Percentiles rank a stretch among this genome's conserved stretches.
Conservation (phyloP, 805 yeast genomes). For the Metschnikowia anglica region DNA sequence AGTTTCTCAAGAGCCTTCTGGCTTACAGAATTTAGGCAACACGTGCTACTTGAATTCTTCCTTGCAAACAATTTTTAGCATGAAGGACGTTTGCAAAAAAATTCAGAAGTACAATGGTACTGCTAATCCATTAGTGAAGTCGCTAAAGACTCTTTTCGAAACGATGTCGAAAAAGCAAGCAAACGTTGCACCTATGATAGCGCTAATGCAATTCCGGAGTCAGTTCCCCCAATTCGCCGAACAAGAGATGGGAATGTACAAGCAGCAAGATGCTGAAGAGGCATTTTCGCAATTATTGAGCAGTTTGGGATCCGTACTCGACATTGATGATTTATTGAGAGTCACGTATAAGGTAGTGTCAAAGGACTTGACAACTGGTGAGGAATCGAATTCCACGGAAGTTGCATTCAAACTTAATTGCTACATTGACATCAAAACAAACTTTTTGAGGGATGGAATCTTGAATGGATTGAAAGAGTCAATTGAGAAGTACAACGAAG, state of each 20-base stretch:
- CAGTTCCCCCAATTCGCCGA: slow-evolving; percentile 89
- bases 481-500: slow-evolving; percentile 73
- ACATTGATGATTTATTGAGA: slow-evolving; percentile 58
- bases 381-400: slow-evolving; percentile 31
- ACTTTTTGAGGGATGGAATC: slow-evolving; percentile 85
- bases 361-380: slow-evolving; percentile 54
- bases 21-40: slow-evolving; percentile 69
- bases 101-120: slow-evolving; percentile 15
- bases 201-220: slow-evolving; percentile 64
- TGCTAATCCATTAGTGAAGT: slow-evolving; percentile 24
- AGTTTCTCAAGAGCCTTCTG: slow-evolving; percentile 54
- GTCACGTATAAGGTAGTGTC: slow-evolving; percentile 63
- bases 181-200: slow-evolving; percentile 63
- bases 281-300: slow-evolving; percentile 77
- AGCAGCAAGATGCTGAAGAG: slow-evolving; percentile 99
- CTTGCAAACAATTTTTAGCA: slow-evolving; percentile 52
- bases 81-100: slow-evolving; percentile 42
- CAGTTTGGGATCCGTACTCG: slow-evolving; percentile 47
- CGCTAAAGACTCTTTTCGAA: slow-evolving; percentile 46
- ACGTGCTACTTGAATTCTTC: slow-evolving; percentile 78
- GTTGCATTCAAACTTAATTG: slow-evolving; percentile 79
- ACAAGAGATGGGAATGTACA: slow-evolving; percentile 68
- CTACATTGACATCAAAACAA: slow-evolving; percentile 82
- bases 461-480: slow-evolving; percentile 70
- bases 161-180: slow-evolving; percentile 47